Evolutionary conservation across 2,329 filamentous ascomycete genomes (phyloP), one percentile per base, ranked within the genome.

Genomic region (Ophiostoma sp.): DNA sequence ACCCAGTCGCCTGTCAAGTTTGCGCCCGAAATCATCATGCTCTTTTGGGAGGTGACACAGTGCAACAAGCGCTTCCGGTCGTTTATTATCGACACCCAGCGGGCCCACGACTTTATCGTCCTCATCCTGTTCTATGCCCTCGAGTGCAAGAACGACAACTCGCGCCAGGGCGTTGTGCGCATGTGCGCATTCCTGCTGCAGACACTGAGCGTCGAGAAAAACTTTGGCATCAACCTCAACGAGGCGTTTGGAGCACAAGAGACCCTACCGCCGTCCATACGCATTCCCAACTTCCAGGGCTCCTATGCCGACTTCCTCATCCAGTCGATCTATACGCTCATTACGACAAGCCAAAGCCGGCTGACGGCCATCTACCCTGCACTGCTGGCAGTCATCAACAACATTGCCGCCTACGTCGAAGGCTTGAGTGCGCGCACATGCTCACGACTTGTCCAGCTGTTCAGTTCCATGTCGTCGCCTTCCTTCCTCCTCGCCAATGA

Each of bases 181-280:
- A 97, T 98, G 93, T 97, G 95, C 79, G 90, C 96, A n/a, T 98
- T 99, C 78, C 85, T 98, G 62, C 81, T 99, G 57, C 95, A 99
- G 79, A 98, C 95, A 0, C 82, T 99, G 76, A 98, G 94, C 76
- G 93, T 96, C 2, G 95, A 98, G 79, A 87, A 90, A 70, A 93
- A 91, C 73, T 98, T 98, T 79, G 94, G 93, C 39, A 87, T 90
- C 76, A 94, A 93, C 75, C 83, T 99, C 68, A 98, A 97, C 80
- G 94, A 93, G 79, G 85, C 83, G 20, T 98, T 99, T 75, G 90
- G 93, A 73, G 91, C 89, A 1, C 94, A 97, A 78, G 93, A 97
- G 69, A 94, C 91, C 5, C 82, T 99, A 20, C 95, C 95, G 15
- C 80, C 86, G 20, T 90, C 88, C 67, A 94, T 99, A 75, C 87